Evolutionary conservation across 495 filamentous ascomycete species (phyloP), one percentile per base, ranked within the genome.

Genomic region (Ascobolus immersus): DNA sequence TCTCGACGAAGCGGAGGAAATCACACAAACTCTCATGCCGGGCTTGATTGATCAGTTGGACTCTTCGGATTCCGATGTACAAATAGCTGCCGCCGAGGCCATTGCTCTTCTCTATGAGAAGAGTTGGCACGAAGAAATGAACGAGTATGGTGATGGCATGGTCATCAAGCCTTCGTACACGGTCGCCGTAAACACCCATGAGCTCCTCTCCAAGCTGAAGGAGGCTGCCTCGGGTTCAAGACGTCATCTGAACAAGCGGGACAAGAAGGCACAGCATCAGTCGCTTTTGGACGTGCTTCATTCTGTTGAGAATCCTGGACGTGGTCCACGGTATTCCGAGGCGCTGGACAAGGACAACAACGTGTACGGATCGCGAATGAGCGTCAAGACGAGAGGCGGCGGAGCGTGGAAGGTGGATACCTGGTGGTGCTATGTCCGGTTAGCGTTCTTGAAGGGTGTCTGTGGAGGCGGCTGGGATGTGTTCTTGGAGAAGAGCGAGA

Each of bases 61-160:
- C 25, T 81, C 75, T 45, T 58, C 60, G 21, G 73, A 82, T 36
- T 55, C 73, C 1, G 54, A 57, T 4, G 82, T 93, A 1, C 79
- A 91, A 50, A 69, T 86, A 33, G 69, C 76, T 2, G 80, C 86
- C 1, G 86, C 80, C 0, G 72, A 82, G 43, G 81, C 81, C 49
- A 86, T 94, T 40, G 84, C 84, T 2, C 56, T 92, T 1, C 59
- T 93, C 1, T 89, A 78, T 43, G 84, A 94, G 45, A 79, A 79
- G 50, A 72, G 66, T 47, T 69, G 76, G n/a, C n/a, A n/a, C n/a
- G n/a, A n/a, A n/a, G n/a, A n/a, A n/a, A n/a, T n/a, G 56, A 61
- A 69, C 58, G 43, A 63, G 66, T 39, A 59, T 12, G 64, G 72
- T 5, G 54, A 55, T 5, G 62, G 62, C 10, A 52, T 49, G 0